Evolutionary conservation across 305 asterid genomes (phyloP).

Genomic region (Ilex paraguariensis): DNA sequence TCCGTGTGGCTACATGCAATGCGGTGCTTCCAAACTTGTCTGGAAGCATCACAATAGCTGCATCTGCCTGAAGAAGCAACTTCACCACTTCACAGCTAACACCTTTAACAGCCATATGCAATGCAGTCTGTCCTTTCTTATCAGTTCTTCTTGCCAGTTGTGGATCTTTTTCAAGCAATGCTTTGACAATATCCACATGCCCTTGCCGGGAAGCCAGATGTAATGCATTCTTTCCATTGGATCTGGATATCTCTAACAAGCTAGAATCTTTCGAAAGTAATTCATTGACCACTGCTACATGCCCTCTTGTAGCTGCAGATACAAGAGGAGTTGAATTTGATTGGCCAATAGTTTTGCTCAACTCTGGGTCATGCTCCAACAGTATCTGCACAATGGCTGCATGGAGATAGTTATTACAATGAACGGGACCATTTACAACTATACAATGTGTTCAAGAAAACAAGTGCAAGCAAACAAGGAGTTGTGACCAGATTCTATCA

Average conservation of each 20-base stretch:
- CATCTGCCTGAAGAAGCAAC: conserved; percentile 56
- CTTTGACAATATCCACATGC: conserved; percentile 45
- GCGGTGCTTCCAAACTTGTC: conserved; percentile 62
- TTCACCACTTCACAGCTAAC: conserved; percentile 46
- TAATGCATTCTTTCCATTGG: conserved; percentile 62
- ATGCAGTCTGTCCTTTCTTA: conserved; percentile 73
- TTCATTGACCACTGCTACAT: conserved; percentile 43
- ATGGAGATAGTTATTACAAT: not conserved
- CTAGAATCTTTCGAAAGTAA: conserved; percentile 49
- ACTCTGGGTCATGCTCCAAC: conserved; percentile 52
- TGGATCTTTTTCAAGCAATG: conserved; percentile 53
- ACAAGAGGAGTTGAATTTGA: conserved; percentile 73
- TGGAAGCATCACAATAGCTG: conserved; percentile 70
- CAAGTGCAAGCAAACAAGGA: too few relatives aligned
- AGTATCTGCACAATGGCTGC: conserved; percentile 58
- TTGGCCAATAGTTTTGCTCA: conserved; percentile 59
- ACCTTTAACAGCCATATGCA: conserved; percentile 84
- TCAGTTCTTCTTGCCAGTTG: conserved; percentile 66
- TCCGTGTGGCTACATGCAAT: conserved; percentile 62
- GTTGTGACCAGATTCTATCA: too few relatives aligned
- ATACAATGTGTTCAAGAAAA: too few relatives aligned
- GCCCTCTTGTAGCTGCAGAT: conserved; percentile 69
- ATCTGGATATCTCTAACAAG: conserved; percentile 55
- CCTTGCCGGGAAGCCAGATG: conserved; percentile 74
- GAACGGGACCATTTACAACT: too few relatives aligned